phyloP scores from a whole-genome alignment of 306 rosid species.

The Sicyos edulis region DNA sequence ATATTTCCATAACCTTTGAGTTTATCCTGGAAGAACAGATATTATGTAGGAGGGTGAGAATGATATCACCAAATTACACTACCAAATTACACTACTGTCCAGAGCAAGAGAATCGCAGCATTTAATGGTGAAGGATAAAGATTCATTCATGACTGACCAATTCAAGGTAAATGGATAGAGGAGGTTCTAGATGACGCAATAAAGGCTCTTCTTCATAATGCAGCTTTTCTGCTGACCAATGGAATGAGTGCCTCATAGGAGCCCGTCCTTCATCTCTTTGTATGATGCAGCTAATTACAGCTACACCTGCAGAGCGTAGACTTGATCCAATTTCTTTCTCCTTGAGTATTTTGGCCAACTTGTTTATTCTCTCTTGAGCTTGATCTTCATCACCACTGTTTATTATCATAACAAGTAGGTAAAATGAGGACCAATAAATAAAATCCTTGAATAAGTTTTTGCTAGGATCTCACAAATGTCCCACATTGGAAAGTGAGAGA shows the following conservation, averaged over 20 bases:
- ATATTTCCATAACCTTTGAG: constrained; percentile 34
- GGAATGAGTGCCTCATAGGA: constrained; percentile 99
- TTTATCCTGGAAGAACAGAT: constrained; percentile 52
- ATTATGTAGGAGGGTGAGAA: constrained; percentile 1
- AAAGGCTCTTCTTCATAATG: constrained; percentile 82
- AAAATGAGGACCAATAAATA: no score
- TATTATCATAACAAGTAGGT: constrained; percentile 24
- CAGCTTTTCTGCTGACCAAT: constrained; percentile 75
- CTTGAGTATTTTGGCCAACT: constrained; percentile 82
- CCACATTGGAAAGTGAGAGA: no score
- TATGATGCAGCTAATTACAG: constrained; percentile 85
- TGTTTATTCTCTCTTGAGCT: constrained; percentile 90
- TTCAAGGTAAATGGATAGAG: constrained; percentile 94
- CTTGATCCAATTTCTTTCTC: constrained; percentile 71
- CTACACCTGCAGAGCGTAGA: constrained; percentile 67
- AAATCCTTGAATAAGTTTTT: no score
- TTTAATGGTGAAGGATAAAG: constrained; percentile 3
- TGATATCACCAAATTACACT: not conserved
- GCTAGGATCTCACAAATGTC: no score
- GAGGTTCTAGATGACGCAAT: constrained; percentile 95
- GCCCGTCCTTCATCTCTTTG: constrained; percentile 99
- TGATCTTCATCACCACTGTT: constrained; percentile 97
- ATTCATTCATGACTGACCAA: constrained; percentile 51
- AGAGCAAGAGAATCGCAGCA: not conserved
- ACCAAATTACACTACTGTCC: not conserved